These are phyloP conservation scores for Ceratobasidium theobromae DNA, from an alignment of 1,284 basidiomycete species.

Conservation along the genomic window DNA sequence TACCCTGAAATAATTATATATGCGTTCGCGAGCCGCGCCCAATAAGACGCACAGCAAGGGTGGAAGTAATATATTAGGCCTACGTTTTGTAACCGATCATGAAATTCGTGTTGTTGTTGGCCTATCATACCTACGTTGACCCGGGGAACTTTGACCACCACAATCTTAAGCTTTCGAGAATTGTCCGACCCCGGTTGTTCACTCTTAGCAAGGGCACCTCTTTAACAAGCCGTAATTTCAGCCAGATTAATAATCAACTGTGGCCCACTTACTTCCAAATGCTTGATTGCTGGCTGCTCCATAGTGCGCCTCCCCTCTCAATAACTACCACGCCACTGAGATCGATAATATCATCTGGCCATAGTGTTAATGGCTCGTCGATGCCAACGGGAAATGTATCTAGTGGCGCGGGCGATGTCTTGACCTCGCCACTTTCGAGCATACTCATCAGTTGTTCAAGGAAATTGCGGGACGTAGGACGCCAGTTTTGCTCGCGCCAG, in stretches of 20 bases:
- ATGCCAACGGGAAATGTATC: background rate
- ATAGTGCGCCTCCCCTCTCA: background rate
- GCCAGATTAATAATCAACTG: background rate
- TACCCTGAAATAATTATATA: background rate
- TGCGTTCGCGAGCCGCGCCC: background rate
- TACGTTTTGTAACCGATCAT: slow-evolving; percentile 19
- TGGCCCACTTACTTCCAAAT: slow-evolving; percentile 10
- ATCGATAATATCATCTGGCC: slow-evolving; percentile 1
- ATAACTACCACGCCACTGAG: background rate
- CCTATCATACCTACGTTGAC: slow-evolving; percentile 2
- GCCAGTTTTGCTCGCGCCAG: slow-evolving; percentile 23
- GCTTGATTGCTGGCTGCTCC: background rate
- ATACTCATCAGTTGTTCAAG: slow-evolving; percentile 14
- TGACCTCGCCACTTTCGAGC: slow-evolving; percentile 12
- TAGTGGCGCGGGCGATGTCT: background rate
- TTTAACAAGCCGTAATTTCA: background rate
- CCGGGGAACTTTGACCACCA: slow-evolving; percentile 16
- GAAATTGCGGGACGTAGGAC: slow-evolving; percentile 5
- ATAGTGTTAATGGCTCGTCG: background rate
- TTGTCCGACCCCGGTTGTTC: background rate
- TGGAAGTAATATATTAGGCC: background rate
- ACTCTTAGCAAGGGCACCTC: background rate
- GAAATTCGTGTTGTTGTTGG: background rate
- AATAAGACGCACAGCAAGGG: background rate
- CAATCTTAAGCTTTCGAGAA: background rate